Base-by-base conservation (phyloP, 257 asterid species). In the Plantago major region DNA sequence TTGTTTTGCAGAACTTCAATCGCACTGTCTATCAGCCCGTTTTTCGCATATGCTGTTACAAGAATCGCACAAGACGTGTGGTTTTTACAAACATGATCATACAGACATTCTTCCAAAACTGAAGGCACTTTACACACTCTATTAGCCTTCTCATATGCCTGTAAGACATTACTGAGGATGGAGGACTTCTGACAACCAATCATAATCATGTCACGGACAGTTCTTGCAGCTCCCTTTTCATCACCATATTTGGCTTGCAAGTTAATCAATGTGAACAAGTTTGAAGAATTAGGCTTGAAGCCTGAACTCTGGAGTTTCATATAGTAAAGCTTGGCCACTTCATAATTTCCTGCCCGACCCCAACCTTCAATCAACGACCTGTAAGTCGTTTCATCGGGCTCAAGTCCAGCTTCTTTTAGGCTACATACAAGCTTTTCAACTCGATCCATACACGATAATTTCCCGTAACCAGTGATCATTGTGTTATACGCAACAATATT, bases 311-410 rank as follows among this genome's bases (percentile, higher is more conserved):
- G 82, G 66, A 88, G 95, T 73, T 88, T 78, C 18, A 1, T 51
- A 65, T 74, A 82, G 67, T 78, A 79, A 76, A 72, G 62, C 58
- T 73, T 73, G 11, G 84, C 86, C 76, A 64, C 63, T 45, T 71
- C 26, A 54, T 82, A 88, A 70, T 78, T 78, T 40, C 76, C 84
- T 49, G 73, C 77, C 58, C 90, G 79, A 64, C 98, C 96, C 95
- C 96, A 91, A 60, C 98, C 98, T 81, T 88, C 96, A 48, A 88
- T 76, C 82, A 91, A 72, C 43, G 96, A 76, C 81, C 95, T 84
- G 68, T 89, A 91, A 3, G 98, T 88, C 30, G 94, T 78, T 79
- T 81, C 98, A 77, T 91, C 88, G 42, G 95, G 95, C 70, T 65
- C 78, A 69, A 84, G 10, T 9, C 92, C 89, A 54, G 68, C 72